phyloP scores from a whole-genome alignment of 257 asterid genomes.

The Solanum paucissectum region DNA sequence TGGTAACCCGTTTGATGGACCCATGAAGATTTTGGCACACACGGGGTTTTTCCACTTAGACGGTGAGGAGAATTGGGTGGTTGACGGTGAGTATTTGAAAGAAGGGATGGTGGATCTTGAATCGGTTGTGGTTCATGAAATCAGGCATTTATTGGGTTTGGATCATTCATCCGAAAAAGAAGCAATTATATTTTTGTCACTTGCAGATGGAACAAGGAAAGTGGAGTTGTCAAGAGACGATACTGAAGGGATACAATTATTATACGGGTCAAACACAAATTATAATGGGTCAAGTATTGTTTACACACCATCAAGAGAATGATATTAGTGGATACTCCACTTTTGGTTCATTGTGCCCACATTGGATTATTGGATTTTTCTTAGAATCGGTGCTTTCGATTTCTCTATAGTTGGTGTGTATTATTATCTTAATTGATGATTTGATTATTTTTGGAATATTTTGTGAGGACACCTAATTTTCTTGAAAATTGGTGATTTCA shows the following conservation, averaged over 20 bases:
- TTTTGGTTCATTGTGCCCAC: background rate
- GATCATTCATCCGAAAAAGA: slow-evolving; percentile 69
- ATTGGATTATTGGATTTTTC: background rate
- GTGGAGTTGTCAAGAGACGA: slow-evolving; percentile 57
- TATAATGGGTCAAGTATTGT: slow-evolving; percentile 27
- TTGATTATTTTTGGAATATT: background rate
- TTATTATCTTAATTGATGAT: background rate
- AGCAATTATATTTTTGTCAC: slow-evolving; percentile 67
- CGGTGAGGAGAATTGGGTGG: slow-evolving; percentile 67
- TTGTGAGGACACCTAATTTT: too few species aligned
- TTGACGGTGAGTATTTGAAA: slow-evolving; percentile 34
- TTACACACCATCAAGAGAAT: slow-evolving; percentile 19
- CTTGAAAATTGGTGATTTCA: too few species aligned
- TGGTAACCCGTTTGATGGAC: slow-evolving; percentile 79
- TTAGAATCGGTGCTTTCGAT: background rate
- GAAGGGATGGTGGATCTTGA: slow-evolving; percentile 50
- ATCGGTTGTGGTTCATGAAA: slow-evolving; percentile 83
- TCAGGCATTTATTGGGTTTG: slow-evolving; percentile 79
- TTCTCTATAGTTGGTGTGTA: background rate
- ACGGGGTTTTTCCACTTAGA: slow-evolving; percentile 66
- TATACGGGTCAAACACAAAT: slow-evolving; percentile 77
- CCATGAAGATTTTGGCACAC: slow-evolving; percentile 67
- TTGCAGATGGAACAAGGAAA: slow-evolving; percentile 41
- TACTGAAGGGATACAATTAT: slow-evolving; percentile 44
- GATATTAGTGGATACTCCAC: slow-evolving; percentile 27